A percentile compares a stretch with the other conserved stretches of the same genome.
phyloP scores from a whole-genome alignment of 345 rosid genomes.

The Brassica rapa region DNA sequence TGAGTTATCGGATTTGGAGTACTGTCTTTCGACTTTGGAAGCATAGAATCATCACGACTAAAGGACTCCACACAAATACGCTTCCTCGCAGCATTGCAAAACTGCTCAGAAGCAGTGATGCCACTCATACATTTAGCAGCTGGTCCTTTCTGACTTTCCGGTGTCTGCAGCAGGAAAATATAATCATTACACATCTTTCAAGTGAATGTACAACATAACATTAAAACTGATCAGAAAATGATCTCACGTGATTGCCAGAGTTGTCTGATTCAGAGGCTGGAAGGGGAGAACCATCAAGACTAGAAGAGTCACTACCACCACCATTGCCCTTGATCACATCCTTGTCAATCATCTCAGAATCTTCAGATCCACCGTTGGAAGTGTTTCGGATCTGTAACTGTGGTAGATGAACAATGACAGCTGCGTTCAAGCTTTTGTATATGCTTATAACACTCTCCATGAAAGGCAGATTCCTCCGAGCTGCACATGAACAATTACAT shows the following conservation, averaged over 20 bases:
- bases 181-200: not conserved
- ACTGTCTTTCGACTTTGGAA: conserved; percentile 16
- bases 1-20: not conserved
- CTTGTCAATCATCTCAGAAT: conserved; percentile 25
- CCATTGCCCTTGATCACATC: conserved; percentile 20
- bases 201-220: not conserved
- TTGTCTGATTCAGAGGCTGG: conserved; percentile 36
- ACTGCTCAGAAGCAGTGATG: conserved; percentile 1
- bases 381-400: not conserved
- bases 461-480: conserved; percentile 51
- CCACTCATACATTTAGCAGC: not conserved
- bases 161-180: conserved; percentile 25
- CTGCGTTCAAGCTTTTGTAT: conserved; percentile 62
- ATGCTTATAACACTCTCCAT: conserved; percentile 64
- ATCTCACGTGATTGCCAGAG: conserved; percentile 29
- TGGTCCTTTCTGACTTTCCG: conserved; percentile 21
- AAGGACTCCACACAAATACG: conserved; percentile 13
- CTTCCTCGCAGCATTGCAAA: conserved; percentile 14
- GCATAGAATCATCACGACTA: conserved; percentile 24
- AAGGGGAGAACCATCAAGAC: conserved; percentile 33
- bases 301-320: conserved; percentile 23
- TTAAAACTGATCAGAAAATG: not conserved
- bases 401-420: conserved; percentile 46
- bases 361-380: conserved; percentile 30
- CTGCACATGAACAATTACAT: conserved; percentile 41